phyloP scores from a whole-genome alignment of 2,329 filamentous ascomycete genomes.

The Aspergillus brasiliensis region DNA sequence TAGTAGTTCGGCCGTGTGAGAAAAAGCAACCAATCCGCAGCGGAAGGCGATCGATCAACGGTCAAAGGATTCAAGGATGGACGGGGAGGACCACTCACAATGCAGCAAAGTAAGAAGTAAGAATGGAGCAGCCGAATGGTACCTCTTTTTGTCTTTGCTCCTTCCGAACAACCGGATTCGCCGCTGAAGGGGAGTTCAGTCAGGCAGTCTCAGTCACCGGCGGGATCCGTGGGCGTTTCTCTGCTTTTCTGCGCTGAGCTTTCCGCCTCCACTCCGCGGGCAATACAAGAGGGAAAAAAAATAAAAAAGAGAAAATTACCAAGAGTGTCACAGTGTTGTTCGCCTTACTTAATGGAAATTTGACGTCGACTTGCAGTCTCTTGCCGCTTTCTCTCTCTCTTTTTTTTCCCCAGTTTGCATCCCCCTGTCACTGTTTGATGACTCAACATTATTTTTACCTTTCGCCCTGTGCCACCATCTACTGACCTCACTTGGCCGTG shows the following conservation, averaged over 20 bases:
- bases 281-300: not conserved
- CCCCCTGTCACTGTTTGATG: too few relatives aligned
- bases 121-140: not conserved
- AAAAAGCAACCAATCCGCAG: not conserved
- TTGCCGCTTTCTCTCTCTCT: not conserved
- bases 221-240: not conserved
- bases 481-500: not conserved
- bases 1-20: not conserved
- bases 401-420: not conserved
- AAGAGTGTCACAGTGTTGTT: slow-evolving; percentile 5
- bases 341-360: slow-evolving; percentile 12
- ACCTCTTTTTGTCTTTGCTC: too few relatives aligned
- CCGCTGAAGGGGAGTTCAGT: not conserved
- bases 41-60: not conserved
- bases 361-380: slow-evolving; percentile 4
- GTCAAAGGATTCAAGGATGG: not conserved
- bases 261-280: not conserved
- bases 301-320: too few relatives aligned
- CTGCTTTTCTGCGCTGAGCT: not conserved
- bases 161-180: not conserved
- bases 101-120: not conserved
- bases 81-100: too few relatives aligned
- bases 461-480: not conserved
- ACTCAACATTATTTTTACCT: not conserved
- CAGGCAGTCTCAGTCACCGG: not conserved